Conservation (phyloP, 306 rosid genomes). For the Ceratonia siliqua region DNA sequence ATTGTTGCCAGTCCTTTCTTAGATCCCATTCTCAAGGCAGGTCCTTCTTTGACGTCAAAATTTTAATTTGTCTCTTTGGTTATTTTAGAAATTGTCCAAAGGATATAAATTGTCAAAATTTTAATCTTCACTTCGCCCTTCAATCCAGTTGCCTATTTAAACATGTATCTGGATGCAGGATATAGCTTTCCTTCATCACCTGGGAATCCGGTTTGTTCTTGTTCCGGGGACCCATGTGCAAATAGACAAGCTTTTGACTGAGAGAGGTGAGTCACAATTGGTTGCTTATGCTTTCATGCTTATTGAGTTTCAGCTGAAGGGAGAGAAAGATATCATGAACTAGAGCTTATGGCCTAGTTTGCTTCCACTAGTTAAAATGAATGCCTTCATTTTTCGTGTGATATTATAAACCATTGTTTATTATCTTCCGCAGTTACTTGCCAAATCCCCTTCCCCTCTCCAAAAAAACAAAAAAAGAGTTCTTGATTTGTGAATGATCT, state of each 20-base stretch:
- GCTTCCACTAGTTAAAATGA: background rate
- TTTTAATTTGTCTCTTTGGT: background rate
- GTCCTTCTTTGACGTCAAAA: background rate
- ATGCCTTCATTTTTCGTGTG: background rate
- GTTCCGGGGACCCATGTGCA: constrained; percentile 91
- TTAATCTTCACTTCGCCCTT: background rate
- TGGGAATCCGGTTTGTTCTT: constrained; percentile 89
- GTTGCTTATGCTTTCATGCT: constrained; percentile 17
- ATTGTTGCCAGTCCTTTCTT: constrained; percentile 64
- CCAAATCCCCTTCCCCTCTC: background rate
- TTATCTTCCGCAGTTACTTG: background rate
- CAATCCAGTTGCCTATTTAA: background rate
- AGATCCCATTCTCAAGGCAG: constrained; percentile 86
- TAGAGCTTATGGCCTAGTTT: background rate
- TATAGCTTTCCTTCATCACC: constrained; percentile 92
- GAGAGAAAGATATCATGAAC: background rate
- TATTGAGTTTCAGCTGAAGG: background rate
- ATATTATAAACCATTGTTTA: background rate
- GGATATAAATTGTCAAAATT: background rate
- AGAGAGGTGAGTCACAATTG: constrained; percentile 65
- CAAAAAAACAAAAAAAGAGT: background rate
- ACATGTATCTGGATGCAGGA: constrained; percentile 60
- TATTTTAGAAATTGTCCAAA: constrained; percentile 4
- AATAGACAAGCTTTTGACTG: constrained; percentile 76
- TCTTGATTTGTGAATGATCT: constrained; percentile 18